A percentile compares a stretch with the other conserved stretches of the same genome.
phyloP scores from a whole-genome alignment of 202 grass and related monocot species.

The Musa balbisiana region DNA sequence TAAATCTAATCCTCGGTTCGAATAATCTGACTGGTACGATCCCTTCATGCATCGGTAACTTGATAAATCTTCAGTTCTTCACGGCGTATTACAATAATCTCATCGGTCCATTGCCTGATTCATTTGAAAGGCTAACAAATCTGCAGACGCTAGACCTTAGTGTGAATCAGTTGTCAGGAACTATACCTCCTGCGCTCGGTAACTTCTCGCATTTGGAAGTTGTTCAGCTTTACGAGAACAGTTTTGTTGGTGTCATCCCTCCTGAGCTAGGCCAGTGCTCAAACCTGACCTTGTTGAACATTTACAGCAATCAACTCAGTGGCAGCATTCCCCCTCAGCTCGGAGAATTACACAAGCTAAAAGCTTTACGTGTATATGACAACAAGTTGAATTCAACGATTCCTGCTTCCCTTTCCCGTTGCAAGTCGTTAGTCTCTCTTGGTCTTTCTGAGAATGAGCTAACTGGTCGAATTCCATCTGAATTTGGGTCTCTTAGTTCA shows the following conservation, averaged over 20 bases:
- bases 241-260: conserved; percentile 50
- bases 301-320: conserved; percentile 56
- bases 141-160: conserved; percentile 51
- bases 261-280: conserved; percentile 50
- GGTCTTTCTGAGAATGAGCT: conserved; percentile 47
- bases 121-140: conserved; percentile 36
- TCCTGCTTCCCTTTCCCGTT: conserved; percentile 43
- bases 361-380: conserved; percentile 23
- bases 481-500: conserved; percentile 58
- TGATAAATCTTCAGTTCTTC: conserved; percentile 32
- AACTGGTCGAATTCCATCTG: conserved; percentile 40
- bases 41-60: conserved; percentile 52
- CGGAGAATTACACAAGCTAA: conserved; percentile 45
- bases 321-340: conserved; percentile 60
- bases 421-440: conserved; percentile 36
- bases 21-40: conserved; percentile 62
- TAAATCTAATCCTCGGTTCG: conserved; percentile 10
- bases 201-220: conserved; percentile 38
- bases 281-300: conserved; percentile 43
- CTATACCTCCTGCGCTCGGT: conserved; percentile 43
- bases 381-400: conserved; percentile 59
- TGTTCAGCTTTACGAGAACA: conserved; percentile 39
- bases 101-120: conserved; percentile 47
- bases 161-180: conserved; percentile 40
- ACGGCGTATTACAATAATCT: conserved; percentile 24